Conservation (phyloP, 495 filamentous ascomycete species). For the Durotheca rogersii region DNA sequence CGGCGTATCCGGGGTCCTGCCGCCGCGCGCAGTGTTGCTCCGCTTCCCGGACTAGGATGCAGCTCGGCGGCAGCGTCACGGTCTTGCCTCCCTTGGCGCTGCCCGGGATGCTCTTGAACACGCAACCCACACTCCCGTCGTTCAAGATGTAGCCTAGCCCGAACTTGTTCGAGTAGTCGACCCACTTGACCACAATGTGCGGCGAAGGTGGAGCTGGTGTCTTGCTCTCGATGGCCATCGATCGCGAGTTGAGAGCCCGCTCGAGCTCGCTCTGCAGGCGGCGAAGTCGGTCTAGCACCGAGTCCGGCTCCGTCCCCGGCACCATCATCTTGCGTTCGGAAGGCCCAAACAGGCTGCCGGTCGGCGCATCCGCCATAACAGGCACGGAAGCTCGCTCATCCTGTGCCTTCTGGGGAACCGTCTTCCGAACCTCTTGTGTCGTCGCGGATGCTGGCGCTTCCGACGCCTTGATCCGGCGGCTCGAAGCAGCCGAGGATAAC, state of each 20-base stretch:
- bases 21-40: slow-evolving; percentile 59
- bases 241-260: slow-evolving; percentile 56
- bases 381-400: slow-evolving; percentile 3
- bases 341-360: slow-evolving; percentile 49
- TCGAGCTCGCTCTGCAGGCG: slow-evolving; percentile 55
- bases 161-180: slow-evolving; percentile 92
- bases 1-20: slow-evolving; percentile 54
- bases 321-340: slow-evolving; percentile 51
- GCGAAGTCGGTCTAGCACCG: slow-evolving; percentile 50
- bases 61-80: slow-evolving; percentile 60
- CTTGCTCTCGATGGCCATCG: slow-evolving; percentile 50
- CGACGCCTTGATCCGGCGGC: neutral
- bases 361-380: slow-evolving; percentile 1
- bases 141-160: slow-evolving; percentile 83
- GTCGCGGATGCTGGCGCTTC: neutral
- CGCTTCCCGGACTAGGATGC: slow-evolving; percentile 67
- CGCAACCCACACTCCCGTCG: slow-evolving; percentile 79
- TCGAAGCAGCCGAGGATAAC: slow-evolving; percentile 1
- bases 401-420: neutral
- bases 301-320: slow-evolving; percentile 52
- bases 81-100: slow-evolving; percentile 48
- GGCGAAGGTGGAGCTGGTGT: slow-evolving; percentile 44
- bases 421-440: slow-evolving; percentile 1
- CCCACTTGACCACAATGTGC: slow-evolving; percentile 80
- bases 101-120: slow-evolving; percentile 60